Base-by-base conservation (phyloP, 2,329 filamentous ascomycete genomes). In the Penicillium sp. region DNA sequence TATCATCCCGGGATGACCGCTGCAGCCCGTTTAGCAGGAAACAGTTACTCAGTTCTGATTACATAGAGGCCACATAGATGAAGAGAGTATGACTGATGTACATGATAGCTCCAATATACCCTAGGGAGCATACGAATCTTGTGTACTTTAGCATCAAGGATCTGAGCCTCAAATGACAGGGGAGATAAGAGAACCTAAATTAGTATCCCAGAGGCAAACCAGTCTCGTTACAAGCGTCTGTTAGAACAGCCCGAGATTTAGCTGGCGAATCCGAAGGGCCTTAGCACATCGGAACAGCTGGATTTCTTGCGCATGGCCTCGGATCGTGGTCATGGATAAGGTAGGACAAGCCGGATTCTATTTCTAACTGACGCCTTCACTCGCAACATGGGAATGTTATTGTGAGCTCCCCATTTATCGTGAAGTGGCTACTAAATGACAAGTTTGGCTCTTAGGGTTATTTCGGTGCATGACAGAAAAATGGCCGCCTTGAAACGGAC, bases 311-410 rank as follows among this genome's bases (percentile, higher is more conserved):
- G 6, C 23, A 18, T 44, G 31, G 24, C 46, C 38, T 50, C 41
- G 36, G 41, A 47, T 47, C 18, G 42, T 39, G 18, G 27, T 34
- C 37, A 46, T 51, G 40, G 39, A 36, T 31, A 13, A 40, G 32
- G 55, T 59, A 44, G 46, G 42, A 59, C 56, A 52, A 46, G 16
- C 14, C 40, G n/a, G n/a, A n/a, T n/a, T 35, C 31, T 34, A 29
- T 49, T 54, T 51, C 9, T 44, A 54, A 51, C 37, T 26, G 44
- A 42, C 41, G 9, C 35, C 37, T 20, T 14, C 16, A 14, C 35
- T 36, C 28, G 31, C 32, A 20, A 45, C 35, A 47, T 42, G 20
- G 35, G 23, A 50, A 40, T 44, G 18, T 16, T 6, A 20, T 40
- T 24, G 11, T 22, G 20, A n/a, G 20, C 20, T 37, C 7, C 24